These are phyloP conservation scores for Bipolaris victoriae DNA, from an alignment of 2,329 filamentous ascomycete genomes.

Conservation along the genomic window DNA sequence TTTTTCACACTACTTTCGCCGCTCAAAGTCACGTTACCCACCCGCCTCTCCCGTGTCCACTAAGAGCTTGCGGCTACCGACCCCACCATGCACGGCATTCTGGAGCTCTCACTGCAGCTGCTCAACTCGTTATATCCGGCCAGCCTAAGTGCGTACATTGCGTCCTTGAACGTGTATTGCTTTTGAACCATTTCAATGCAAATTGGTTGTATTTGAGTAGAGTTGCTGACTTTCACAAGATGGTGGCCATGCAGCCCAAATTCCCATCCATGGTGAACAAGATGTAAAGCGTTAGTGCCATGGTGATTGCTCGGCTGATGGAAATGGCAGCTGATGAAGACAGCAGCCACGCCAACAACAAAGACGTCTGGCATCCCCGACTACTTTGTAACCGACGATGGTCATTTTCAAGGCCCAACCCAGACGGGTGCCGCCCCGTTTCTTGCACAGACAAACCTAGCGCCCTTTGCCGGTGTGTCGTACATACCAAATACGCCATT, in stretches of 20 bases:
- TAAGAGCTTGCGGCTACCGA: conserved; percentile 15
- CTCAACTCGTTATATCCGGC: conserved; percentile 27
- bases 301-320: not conserved
- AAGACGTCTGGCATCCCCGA: conserved; percentile 36
- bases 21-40: no score
- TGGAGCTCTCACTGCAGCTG: conserved; percentile 35
- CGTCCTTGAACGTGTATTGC: not conserved
- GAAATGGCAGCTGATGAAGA: conserved; percentile 10
- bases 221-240: conserved; percentile 12
- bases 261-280: conserved; percentile 21
- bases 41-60: no score
- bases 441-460: conserved; percentile 72
- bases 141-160: conserved; percentile 23
- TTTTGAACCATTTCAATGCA: not conserved
- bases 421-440: conserved; percentile 73
- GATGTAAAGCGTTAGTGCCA: conserved; percentile 31
- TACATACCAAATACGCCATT: conserved; percentile 73
- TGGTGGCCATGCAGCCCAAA: conserved; percentile 17
- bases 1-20: not conserved
- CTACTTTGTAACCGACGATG: conserved; percentile 43
- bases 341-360: conserved; percentile 28
- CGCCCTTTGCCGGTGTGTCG: conserved; percentile 65
- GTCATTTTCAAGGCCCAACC: conserved; percentile 62
- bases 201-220: not conserved
- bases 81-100: conserved; percentile 31